Conservation (phyloP, 495 filamentous ascomycete genomes). For the Penicillium argentinense region DNA sequence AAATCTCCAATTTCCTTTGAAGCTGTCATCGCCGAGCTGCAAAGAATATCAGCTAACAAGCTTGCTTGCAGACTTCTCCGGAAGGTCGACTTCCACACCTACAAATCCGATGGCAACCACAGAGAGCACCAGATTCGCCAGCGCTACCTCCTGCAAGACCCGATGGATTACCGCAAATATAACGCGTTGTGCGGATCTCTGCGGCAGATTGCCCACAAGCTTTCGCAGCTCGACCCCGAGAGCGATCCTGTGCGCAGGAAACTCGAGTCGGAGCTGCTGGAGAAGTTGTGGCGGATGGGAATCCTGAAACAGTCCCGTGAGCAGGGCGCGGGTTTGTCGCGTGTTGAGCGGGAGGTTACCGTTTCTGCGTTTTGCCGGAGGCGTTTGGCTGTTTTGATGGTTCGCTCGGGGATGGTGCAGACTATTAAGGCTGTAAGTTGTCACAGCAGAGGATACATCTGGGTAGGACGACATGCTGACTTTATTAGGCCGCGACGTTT, state of each 20-base stretch:
- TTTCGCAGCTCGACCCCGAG: conserved; percentile 73
- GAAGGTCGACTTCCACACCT: conserved; percentile 95
- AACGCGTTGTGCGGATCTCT: conserved; percentile 83
- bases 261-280: conserved; percentile 78
- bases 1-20: too few species aligned
- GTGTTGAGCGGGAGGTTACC: conserved; percentile 82
- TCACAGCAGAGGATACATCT: neutral
- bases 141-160: conserved; percentile 85
- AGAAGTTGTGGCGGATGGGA: conserved; percentile 90
- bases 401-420: conserved; percentile 83
- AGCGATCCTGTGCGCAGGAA: conserved; percentile 72
- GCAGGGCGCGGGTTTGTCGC: conserved; percentile 61
- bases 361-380: conserved; percentile 81
- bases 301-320: conserved; percentile 67
- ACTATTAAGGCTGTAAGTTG: conserved; percentile 63
- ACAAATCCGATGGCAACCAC: conserved; percentile 84
- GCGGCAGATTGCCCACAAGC: conserved; percentile 82
- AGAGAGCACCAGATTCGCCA: conserved; percentile 75
- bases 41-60: conserved; percentile 12
- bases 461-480: too few species aligned
- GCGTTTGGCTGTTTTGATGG: conserved; percentile 84
- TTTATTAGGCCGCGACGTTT: conserved; percentile 64
- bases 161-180: conserved; percentile 85
- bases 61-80: conserved; percentile 58
- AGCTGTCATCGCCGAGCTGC: too few species aligned